Conservation (phyloP, 2,329 filamentous ascomycete species). For the Alternaria hordeiaustralica region DNA sequence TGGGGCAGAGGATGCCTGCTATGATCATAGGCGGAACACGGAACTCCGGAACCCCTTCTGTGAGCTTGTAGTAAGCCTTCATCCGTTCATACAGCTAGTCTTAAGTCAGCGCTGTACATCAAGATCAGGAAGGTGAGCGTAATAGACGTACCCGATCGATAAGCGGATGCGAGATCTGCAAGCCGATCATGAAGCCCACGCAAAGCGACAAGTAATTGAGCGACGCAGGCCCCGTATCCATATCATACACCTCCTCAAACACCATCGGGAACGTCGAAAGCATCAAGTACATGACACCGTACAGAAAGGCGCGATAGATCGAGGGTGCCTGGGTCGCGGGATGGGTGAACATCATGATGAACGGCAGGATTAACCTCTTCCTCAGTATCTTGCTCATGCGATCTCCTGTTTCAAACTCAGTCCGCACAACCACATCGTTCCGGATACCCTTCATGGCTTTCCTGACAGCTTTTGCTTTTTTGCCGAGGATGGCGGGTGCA, state of each 20-base stretch:
- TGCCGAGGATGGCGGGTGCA: conserved; percentile 53
- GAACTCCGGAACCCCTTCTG: conserved; percentile 50
- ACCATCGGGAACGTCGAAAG: conserved; percentile 66
- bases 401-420: conserved; percentile 46
- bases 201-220: conserved; percentile 69
- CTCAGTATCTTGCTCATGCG: conserved; percentile 35
- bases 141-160: conserved; percentile 50
- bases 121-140: neutral
- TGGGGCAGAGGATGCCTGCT: conserved; percentile 58
- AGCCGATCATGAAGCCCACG: conserved; percentile 62
- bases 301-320: conserved; percentile 62
- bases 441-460: conserved; percentile 50
- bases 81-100: conserved; percentile 32
- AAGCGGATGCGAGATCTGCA: conserved; percentile 51
- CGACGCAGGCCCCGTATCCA: conserved; percentile 63
- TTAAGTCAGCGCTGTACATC: neutral
- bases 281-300: conserved; percentile 69
- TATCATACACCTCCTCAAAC: conserved; percentile 62
- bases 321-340: conserved; percentile 66
- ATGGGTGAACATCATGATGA: conserved; percentile 64
- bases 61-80: conserved; percentile 29
- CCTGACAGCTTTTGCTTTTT: conserved; percentile 53
- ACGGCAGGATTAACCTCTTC: conserved; percentile 38
- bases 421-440: conserved; percentile 36
- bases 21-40: conserved; percentile 62